These are phyloP conservation scores for Coccomyxa sp. DNA, from an alignment of 139 green algal genomes.

Conservation along the genomic window DNA sequence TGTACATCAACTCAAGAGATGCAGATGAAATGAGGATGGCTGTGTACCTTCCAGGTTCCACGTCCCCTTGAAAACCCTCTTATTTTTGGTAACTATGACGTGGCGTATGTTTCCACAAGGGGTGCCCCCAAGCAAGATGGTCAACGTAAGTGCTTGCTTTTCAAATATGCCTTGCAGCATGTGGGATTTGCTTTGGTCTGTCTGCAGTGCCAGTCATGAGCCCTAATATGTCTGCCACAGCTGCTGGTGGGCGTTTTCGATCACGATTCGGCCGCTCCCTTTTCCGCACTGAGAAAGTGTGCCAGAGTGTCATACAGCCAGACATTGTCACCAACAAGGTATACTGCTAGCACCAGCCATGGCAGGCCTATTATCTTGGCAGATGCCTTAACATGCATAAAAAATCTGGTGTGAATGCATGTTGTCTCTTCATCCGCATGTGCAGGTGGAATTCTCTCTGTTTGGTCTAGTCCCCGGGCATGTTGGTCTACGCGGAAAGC, in stretches of 20 bases:
- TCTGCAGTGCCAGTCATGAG: no score
- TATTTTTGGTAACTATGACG: constrained; percentile 74
- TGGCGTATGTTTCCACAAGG: constrained; percentile 41
- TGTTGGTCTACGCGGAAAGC: constrained; percentile 57
- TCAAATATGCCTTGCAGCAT: no score
- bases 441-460: constrained; percentile 45
- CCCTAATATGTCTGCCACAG: constrained; percentile 12
- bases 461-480: constrained; percentile 55
- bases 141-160: constrained; percentile 23
- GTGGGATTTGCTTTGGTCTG: no score
- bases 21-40: no score
- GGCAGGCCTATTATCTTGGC: no score
- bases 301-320: constrained; percentile 65
- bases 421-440: no score
- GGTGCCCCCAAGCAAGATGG: constrained; percentile 27
- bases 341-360: no score
- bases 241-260: constrained; percentile 66
- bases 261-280: constrained; percentile 47
- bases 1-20: no score
- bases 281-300: constrained; percentile 63
- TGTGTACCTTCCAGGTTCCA: constrained; percentile 22
- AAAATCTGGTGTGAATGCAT: no score
- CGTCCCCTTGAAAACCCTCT: constrained; percentile 59
- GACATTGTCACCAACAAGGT: constrained; percentile 73
- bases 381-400: no score